Conservation (phyloP, 2,329 filamentous ascomycete species). For the Penicillium carneum region DNA sequence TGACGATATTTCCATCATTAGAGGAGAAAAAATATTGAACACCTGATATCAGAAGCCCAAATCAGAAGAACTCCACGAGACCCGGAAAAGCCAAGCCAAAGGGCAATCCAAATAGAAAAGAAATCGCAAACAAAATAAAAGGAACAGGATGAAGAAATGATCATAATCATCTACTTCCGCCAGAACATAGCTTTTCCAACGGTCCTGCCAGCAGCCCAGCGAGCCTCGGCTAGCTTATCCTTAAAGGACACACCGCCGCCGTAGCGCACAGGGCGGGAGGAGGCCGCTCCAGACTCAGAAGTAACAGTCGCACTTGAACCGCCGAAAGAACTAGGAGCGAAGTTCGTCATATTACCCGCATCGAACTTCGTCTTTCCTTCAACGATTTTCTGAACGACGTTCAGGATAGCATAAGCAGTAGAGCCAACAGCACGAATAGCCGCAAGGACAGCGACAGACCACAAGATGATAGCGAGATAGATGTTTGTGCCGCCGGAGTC, state of each 20-base stretch:
- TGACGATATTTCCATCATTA: constrained; percentile 37
- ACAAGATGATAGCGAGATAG: constrained; percentile 92
- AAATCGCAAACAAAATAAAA: constrained; percentile 6
- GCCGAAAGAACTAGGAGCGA: constrained; percentile 35
- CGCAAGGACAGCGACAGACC: constrained; percentile 85
- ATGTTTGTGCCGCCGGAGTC: constrained; percentile 78
- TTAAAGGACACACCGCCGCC: constrained; percentile 45
- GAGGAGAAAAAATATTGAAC: constrained; percentile 22
- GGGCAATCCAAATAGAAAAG: not conserved
- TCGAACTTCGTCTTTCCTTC: constrained; percentile 77
- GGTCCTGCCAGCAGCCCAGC: constrained; percentile 46
- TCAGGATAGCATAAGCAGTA: constrained; percentile 81
- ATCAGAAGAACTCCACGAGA: constrained; percentile 14
- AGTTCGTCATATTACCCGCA: constrained; percentile 45
- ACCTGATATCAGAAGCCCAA: constrained; percentile 16
- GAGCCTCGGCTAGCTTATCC: constrained; percentile 47
- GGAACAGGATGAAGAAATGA: not conserved
- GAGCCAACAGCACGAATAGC: constrained; percentile 86
- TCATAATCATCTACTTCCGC: constrained; percentile 42
- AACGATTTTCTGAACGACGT: constrained; percentile 80
- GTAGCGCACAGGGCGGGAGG: constrained; percentile 38
- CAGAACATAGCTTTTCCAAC: constrained; percentile 51
- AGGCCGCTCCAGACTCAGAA: constrained; percentile 26
- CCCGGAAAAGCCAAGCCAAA: not conserved
- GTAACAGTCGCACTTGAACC: constrained; percentile 33